Conservation (phyloP, 1,284 basidiomycete species). For the Papiliotrema fonsecae region DNA sequence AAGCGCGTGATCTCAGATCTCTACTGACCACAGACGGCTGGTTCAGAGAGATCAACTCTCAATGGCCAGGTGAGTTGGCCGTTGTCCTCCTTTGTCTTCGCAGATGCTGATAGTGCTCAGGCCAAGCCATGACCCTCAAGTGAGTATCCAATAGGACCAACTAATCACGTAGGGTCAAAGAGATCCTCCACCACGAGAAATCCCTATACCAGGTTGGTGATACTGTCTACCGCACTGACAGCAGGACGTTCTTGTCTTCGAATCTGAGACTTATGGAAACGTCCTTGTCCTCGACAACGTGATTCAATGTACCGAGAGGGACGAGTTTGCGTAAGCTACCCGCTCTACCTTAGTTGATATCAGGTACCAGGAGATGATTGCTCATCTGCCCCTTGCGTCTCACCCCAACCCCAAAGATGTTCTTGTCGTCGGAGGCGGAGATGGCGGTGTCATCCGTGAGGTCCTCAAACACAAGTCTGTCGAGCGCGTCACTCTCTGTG, state of each 20-base stretch:
- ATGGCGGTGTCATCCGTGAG: conserved; percentile 94
- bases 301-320: conserved; percentile 94
- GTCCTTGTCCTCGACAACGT: conserved; percentile 94
- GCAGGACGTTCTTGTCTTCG: conserved; percentile 93
- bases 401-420: conserved; percentile 96
- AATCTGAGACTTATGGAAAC: conserved; percentile 91
- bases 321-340: conserved; percentile 84
- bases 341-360: background rate
- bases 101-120: conserved; percentile 21
- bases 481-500: conserved; percentile 89
- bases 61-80: conserved; percentile 73
- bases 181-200: conserved; percentile 91
- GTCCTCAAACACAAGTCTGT: conserved; percentile 92
- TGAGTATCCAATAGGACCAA: conserved; percentile 24
- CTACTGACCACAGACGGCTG: conserved; percentile 69
- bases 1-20: background rate
- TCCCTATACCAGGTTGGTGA: conserved; percentile 61
- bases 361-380: conserved; percentile 99
- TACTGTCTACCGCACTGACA: background rate
- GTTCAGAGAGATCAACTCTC: conserved; percentile 94
- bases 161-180: conserved; percentile 62
- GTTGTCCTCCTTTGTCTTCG: conserved; percentile 12
- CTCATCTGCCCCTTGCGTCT: conserved; percentile 88
- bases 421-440: conserved; percentile 94
- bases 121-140: conserved; percentile 89